Evolutionary conservation across 371 early-diverging fungal species (phyloP), one percentile per base, ranked within the genome.

Genomic region (Zychaea mexicana): DNA sequence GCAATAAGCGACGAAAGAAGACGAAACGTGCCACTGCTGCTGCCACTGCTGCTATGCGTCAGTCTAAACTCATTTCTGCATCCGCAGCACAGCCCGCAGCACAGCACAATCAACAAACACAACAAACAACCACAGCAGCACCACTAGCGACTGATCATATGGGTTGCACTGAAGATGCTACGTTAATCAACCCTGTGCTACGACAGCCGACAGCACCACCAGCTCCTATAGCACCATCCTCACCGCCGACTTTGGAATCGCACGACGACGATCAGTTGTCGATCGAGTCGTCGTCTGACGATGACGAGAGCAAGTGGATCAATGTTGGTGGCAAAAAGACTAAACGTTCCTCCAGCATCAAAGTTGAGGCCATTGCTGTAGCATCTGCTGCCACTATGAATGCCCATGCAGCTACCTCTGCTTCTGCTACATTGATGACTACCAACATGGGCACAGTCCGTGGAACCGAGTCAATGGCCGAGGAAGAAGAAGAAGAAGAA

Each of bases 291-390:
- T 33, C 36, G 22, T 45, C 46, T 45, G 39, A 39, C 31, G 26
- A 39, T 32, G 52, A 60, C 7, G 52, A 60, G 22, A 19, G 31
- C 17, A 22, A 47, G 36, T 60, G 61, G 61, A 52, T 60, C n/a
- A 60, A 52, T 32, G 61, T 60, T 38, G 47, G 52, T 32, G 61
- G 52, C 2, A 60, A 60, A 45, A 60, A 60, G 39, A 60, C 31
- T 27, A 60, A 60, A 21, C 32, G 42, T 42, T 42, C 42, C 2
- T 42, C 42, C 42, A 42, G 13, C n/a, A 42, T 42, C 9, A 56
- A 49, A 49, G 10, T 24, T 4, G 26, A 22, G 7, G 22, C 24
- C 38, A 7, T 9, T 15, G 38, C 38, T 15, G 9, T 7, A 49
- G n/a, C 49, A 49, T 6, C n/a, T 49, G 6, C n/a, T n/a, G n/a